Base-by-base conservation (phyloP, 1,139 yeast species). In the Yamadazyma conglobata region DNA sequence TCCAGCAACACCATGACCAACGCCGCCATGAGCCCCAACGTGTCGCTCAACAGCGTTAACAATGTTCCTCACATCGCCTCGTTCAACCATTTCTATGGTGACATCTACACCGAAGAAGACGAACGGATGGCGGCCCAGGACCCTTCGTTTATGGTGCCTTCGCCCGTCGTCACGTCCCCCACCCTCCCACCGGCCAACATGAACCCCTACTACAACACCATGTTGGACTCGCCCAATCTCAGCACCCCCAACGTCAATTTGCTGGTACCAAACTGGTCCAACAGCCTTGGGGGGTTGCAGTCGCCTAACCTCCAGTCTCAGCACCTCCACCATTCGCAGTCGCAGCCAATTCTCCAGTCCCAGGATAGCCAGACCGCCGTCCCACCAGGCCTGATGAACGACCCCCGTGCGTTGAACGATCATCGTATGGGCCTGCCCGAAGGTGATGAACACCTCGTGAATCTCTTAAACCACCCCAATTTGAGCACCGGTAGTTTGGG, bases 401-500 rank as follows among this genome's bases (percentile, higher is more conserved):
- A n/a, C n/a, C n/a, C n/a, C n/a, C n/a, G n/a, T n/a, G n/a, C n/a
- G n/a, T n/a, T n/a, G n/a, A n/a, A n/a, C n/a, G n/a, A n/a, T n/a
- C n/a, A n/a, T n/a, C n/a, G n/a, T n/a, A n/a, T n/a, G n/a, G n/a
- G n/a, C n/a, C n/a, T n/a, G n/a, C n/a, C n/a, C n/a, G n/a, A n/a
- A n/a, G n/a, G n/a, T 11, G 25, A 28, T 19, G 32, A 33, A 3
- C 26, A 21, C 15, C 15, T 18, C 6, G 15, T 31, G 19, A 26
- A 20, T 4, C 19, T 22, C n/a, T 27, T 38, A 4, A 26, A 25
- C 19, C 42, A 34, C 14, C 35, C 32, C 7, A 38, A 38, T 21
- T 20, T 34, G 18, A 38, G 42, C 15, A 29, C 26, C 20, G 25
- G 35, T 3, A 38, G 42, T 21, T 32, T 38, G 26, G 38, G 38